A percentile compares a stretch with the other conserved stretches of the same genome.
Conservation (phyloP, 306 rosid species). For the Argentina anserina region DNA sequence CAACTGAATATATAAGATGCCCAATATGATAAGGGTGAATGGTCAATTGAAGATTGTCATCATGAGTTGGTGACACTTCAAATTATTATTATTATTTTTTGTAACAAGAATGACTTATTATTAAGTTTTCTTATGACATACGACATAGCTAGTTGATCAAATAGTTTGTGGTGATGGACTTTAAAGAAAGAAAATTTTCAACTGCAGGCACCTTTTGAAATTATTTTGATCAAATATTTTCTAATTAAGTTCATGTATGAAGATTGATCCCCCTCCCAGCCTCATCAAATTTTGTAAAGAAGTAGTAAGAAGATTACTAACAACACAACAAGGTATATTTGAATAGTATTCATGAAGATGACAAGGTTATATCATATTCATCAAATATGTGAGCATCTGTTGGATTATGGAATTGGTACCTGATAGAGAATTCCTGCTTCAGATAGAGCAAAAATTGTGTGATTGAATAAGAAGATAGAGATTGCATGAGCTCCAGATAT, state of each 20-base stretch:
- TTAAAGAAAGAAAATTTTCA: not conserved
- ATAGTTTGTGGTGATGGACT: not conserved
- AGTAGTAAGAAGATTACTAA: not conserved
- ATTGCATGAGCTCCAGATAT: constrained; percentile 50
- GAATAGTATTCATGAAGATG: not conserved
- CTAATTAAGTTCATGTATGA: constrained; percentile 1
- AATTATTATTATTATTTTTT: not conserved
- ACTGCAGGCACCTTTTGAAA: not conserved
- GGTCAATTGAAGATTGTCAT: not conserved
- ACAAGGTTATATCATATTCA: not conserved
- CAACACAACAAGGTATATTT: not conserved
- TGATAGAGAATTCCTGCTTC: constrained; percentile 72
- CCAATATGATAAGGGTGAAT: not conserved
- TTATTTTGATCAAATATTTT: not conserved
- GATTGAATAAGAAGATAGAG: constrained; percentile 61
- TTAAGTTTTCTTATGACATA: not conserved
- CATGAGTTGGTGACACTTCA: not conserved
- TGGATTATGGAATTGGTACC: constrained; percentile 36
- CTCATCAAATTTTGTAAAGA: not conserved
- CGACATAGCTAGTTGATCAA: not conserved
- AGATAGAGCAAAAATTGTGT: constrained; percentile 70
- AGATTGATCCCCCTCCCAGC: not conserved
- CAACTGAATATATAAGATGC: not conserved
- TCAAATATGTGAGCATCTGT: constrained; percentile 6
- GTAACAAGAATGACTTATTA: not conserved